Evolutionary conservation across 2,329 filamentous ascomycete genomes (phyloP), one percentile per base, ranked within the genome.

Genomic region (Pseudocercospora ulei): DNA sequence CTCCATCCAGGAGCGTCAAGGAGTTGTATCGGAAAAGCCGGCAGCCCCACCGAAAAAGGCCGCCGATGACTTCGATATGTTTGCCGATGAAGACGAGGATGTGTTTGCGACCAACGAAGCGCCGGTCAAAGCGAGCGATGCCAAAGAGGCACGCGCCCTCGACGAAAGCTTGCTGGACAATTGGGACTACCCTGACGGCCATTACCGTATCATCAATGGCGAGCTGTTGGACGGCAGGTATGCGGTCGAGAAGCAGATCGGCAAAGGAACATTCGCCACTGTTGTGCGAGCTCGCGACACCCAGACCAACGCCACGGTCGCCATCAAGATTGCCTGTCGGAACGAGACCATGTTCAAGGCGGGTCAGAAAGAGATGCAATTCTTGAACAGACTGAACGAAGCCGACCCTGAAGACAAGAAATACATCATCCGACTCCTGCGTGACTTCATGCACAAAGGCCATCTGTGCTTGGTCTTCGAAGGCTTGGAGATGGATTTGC

Each of bases 401-500:
- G 78, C 82, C 18, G 90, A 98, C 57, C 78, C 82, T 0, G 83
- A 93, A 16, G 82, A 88, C 57, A 86, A 83, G 61, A 92, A 88
- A 61, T 86, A 96, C 60, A 74, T 96, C 55, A 83, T 98, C 59
- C 81, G 81, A 54, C 80, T 96, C 37, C 76, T 92, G 56, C 75
- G 84, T 25, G 74, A 79, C 24, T 98, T 98, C 56, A 87, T 94
- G 55, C 87, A 94, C 67, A 93, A 93, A 59, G 82, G 82, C 0
- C 90, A 98, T 66, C 65, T 98, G 31, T 98, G 90, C 63, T 86
- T 98, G 72, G 85, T 87, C 0, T 98, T 98, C 62, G 90, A 98
- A 63, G 90, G 93, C 59, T 70, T 98, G 50, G 72, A 83, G 58
- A 78, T 93, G 68, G 96, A 98, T 56, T 65, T 98, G 41, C 80